Evolutionary conservation across 208 protist genomes (phyloP).

Genomic region (Crithidia thermophila): DNA sequence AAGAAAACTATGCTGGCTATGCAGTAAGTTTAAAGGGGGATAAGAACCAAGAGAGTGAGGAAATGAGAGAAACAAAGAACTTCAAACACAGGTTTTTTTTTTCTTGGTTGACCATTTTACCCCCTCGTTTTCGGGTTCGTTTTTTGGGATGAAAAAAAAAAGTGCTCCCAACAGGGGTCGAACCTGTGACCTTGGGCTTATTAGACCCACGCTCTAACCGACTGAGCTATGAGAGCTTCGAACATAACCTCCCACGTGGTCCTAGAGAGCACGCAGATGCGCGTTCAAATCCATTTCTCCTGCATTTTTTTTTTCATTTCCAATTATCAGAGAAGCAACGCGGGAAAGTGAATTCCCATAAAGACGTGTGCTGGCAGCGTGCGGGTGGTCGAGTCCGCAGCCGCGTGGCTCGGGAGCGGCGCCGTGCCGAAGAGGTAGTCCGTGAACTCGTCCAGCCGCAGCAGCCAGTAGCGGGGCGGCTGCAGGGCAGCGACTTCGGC

Average conservation of each 20-base stretch:
- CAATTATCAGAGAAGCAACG: constrained; percentile 11
- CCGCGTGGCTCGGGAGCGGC: background rate
- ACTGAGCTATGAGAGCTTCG: constrained; percentile 31
- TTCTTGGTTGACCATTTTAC: background rate
- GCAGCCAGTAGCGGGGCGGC: constrained; percentile 49
- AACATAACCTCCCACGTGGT: no score
- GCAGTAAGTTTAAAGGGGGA: constrained; percentile 2
- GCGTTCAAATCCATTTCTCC: no score
- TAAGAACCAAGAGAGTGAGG: constrained; percentile 6
- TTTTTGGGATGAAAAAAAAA: constrained; percentile 7
- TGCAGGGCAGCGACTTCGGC: constrained; percentile 14
- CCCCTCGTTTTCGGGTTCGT: background rate
- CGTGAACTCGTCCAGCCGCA: constrained; percentile 65
- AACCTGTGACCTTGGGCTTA: constrained; percentile 45
- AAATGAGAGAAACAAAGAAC: background rate
- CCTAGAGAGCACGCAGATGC: no score
- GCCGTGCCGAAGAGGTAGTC: constrained; percentile 55
- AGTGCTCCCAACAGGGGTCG: constrained; percentile 44
- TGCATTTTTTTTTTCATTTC: no score
- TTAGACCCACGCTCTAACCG: constrained; percentile 40
- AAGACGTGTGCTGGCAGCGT: constrained; percentile 28
- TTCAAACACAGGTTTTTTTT: constrained; percentile 2
- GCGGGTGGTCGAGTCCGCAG: background rate
- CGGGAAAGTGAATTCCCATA: constrained; percentile 29
- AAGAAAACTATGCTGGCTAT: no score